Evolutionary conservation across 441 rosid genomes (phyloP).

Genomic region (Eruca vesicaria): DNA sequence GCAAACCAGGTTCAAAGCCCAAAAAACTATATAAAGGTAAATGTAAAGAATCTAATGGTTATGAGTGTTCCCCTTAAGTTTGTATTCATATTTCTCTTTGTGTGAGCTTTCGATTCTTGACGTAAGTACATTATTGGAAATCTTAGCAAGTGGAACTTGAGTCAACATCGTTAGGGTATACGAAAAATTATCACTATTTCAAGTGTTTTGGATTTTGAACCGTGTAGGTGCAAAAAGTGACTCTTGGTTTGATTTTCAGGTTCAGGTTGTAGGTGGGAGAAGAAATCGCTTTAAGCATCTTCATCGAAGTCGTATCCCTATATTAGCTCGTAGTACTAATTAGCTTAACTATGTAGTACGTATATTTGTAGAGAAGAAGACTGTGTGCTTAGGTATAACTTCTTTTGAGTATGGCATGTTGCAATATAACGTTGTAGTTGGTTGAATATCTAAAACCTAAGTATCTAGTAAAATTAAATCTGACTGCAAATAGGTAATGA

Average conservation of each 20-base stretch:
- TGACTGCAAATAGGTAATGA: not conserved
- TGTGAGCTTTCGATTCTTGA: not conserved
- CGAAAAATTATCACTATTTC: not conserved
- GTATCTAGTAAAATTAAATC: not conserved
- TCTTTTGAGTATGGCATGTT: not conserved
- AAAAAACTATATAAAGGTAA: not conserved
- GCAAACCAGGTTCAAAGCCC: not conserved
- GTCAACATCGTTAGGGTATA: not conserved
- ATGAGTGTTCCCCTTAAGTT: not conserved
- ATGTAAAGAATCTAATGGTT: not conserved
- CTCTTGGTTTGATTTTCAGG: not conserved
- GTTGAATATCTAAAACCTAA: not conserved
- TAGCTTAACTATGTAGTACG: not conserved
- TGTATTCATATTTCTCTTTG: not conserved
- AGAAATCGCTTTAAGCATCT: not conserved
- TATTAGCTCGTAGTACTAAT: not conserved
- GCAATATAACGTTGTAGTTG: not conserved
- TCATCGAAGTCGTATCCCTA: not conserved
- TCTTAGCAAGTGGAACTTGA: slow-evolving; percentile 4
- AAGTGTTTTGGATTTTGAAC: not conserved
- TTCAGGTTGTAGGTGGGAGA: not conserved
- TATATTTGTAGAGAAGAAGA: not conserved
- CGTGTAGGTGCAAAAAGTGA: not conserved
- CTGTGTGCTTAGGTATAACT: not conserved
- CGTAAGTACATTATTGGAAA: not conserved